These are phyloP conservation scores for Rostrohypoxylon terebratum DNA, from an alignment of 495 filamentous ascomycete species.

Conservation along the genomic window DNA sequence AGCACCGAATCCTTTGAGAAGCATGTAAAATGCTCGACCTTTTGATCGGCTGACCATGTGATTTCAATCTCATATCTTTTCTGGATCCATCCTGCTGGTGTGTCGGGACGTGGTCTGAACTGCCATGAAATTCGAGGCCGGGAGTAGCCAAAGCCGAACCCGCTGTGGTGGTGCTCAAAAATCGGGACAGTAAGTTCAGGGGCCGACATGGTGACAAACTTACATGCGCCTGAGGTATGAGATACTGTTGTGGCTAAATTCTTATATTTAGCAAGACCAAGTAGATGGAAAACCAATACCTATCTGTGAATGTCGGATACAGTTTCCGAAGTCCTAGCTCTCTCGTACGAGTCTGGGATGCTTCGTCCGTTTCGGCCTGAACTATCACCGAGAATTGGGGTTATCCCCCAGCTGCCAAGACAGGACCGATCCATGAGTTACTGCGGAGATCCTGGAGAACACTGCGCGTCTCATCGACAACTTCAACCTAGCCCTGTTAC, in stretches of 20 bases:
- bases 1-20: background rate
- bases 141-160: background rate
- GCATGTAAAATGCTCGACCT: background rate
- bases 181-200: background rate
- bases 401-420: background rate
- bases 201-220: background rate
- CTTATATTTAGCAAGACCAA: background rate
- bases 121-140: background rate
- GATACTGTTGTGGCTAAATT: background rate
- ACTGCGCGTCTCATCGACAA: background rate
- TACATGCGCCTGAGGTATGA: background rate
- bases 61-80: background rate
- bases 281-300: background rate
- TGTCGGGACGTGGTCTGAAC: background rate
- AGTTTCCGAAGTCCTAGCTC: background rate
- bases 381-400: background rate
- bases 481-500: background rate
- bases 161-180: background rate
- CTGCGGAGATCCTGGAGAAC: slow-evolving; percentile 1
- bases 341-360: background rate
- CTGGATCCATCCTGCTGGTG: background rate
- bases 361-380: background rate
- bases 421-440: background rate
- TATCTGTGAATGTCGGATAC: background rate
- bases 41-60: background rate